phyloP scores from a whole-genome alignment of 1,284 basidiomycete genomes.

The Exsudoporus floridanus region DNA sequence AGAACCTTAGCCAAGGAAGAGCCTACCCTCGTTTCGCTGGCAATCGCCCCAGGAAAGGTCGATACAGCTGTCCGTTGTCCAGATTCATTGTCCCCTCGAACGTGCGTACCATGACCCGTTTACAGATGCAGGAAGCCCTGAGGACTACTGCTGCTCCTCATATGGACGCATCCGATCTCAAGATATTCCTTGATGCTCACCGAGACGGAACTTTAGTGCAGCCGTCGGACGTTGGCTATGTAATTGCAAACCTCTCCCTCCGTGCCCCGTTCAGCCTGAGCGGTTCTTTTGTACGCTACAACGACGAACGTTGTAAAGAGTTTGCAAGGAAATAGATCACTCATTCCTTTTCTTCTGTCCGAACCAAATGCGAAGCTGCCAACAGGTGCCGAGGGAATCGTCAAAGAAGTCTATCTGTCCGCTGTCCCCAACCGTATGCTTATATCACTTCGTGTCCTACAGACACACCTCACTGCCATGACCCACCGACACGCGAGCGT shows the following conservation, averaged over 20 bases:
- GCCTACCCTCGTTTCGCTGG: slow-evolving; percentile 66
- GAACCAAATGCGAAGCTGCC: slow-evolving; percentile 15
- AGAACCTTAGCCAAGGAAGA: slow-evolving; percentile 86
- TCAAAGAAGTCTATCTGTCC: slow-evolving; percentile 8
- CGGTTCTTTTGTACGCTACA: slow-evolving; percentile 77
- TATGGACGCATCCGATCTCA: slow-evolving; percentile 55
- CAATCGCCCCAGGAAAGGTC: slow-evolving; percentile 83
- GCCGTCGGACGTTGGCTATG: slow-evolving; percentile 70
- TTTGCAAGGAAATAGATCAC: slow-evolving; percentile 42
- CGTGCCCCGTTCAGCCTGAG: slow-evolving; percentile 56
- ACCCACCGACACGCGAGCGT: slow-evolving; percentile 4
- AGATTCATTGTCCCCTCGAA: background rate
- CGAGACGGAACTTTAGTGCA: slow-evolving; percentile 64
- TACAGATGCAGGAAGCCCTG: slow-evolving; percentile 68
- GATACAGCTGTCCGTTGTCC: slow-evolving; percentile 57
- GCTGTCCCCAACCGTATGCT: background rate
- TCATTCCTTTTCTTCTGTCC: slow-evolving; percentile 13
- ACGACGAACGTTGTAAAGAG: slow-evolving; percentile 58
- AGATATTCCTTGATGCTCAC: slow-evolving; percentile 61
- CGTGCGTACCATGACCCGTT: slow-evolving; percentile 1
- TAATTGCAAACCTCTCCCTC: slow-evolving; percentile 68
- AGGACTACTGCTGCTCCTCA: slow-evolving; percentile 45
- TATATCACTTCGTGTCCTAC: slow-evolving; percentile 2
- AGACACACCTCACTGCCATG: slow-evolving; percentile 14
- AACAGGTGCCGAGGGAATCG: slow-evolving; percentile 14